Base-by-base conservation (phyloP, 768 basidiomycete genomes). In the Nevesoporus exiguus region DNA sequence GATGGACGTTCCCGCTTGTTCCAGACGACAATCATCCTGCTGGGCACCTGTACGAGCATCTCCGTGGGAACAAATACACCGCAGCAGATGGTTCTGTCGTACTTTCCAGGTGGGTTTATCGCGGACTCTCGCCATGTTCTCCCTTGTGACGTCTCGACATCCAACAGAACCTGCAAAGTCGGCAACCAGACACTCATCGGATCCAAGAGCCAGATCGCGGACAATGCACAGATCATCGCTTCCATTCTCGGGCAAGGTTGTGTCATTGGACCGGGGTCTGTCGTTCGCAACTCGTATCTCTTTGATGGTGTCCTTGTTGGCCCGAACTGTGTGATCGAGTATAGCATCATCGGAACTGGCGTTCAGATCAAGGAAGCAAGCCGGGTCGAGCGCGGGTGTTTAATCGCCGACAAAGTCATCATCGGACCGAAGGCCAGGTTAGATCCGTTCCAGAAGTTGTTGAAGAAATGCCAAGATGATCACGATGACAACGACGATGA, bases 1-100 rank as follows among this genome's bases (percentile, higher is more conserved):
- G 97, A 60, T 94, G 93, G 90, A 90, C 92, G 6, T 98, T 96
- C 74, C 97, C 97, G 2, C 76, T 98, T 9, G 93, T 94, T 5
- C 96, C 96, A 9, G 97, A 98, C 67, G 86, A 95, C 68, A 92
- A 94, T 70, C 83, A 94, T 62, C 93, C 93, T 2, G 81, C 86
- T 14, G 86, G 86, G 7, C 84, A 88, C 52, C 66, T 77, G 34
- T 98, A 98, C 67, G 91, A 96, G 66, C 85, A 94, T 64, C 80
- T 87, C 33, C 82, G 88, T 27, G 93, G 93, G 7, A 92, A 94
- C 71, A 86, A 88, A 61, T 99, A 98, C 66, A 80, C 95, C 56
- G 84, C 93, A 19, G 83, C 85, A 60, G 85, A 89, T 58, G 80
- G 82, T 57, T 80, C 88, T 4, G 88, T 97, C 55, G 65, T 80